Conservation (phyloP, 2,329 filamentous ascomycete genomes). For the Bipolaris sorokiniana region DNA sequence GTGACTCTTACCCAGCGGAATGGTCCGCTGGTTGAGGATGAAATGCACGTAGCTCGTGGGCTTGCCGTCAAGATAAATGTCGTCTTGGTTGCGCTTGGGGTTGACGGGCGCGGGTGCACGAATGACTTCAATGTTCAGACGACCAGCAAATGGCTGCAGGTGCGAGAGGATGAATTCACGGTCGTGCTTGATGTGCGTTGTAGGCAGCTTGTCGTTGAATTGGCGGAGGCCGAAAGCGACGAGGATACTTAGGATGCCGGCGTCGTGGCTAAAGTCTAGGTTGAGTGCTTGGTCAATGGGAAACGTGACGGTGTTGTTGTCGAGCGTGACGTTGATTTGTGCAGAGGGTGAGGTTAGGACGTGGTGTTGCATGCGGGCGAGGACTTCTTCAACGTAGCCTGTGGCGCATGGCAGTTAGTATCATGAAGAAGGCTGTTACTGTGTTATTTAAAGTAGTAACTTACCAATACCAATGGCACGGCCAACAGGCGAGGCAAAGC, state of each 20-base stretch:
- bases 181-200: conserved; percentile 62
- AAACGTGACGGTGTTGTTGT: conserved; percentile 71
- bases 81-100: conserved; percentile 25
- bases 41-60: conserved; percentile 76
- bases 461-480: conserved; percentile 72
- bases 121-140: conserved; percentile 77
- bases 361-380: conserved; percentile 73
- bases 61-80: conserved; percentile 58
- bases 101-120: conserved; percentile 67
- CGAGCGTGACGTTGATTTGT: conserved; percentile 69
- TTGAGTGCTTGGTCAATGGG: conserved; percentile 76
- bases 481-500: conserved; percentile 69
- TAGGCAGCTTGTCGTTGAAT: conserved; percentile 66
- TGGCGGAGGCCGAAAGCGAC: conserved; percentile 75
- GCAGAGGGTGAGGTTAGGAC: conserved; percentile 52
- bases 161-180: conserved; percentile 68
- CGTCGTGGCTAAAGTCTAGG: conserved; percentile 80
- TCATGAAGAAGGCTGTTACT: no score
- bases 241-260: conserved; percentile 72
- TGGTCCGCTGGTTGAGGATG: conserved; percentile 73
- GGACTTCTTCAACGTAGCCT: conserved; percentile 68
- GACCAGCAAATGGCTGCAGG: conserved; percentile 73
- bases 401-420: no score
- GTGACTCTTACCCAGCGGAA: conserved; percentile 72
- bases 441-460: conserved; percentile 47